phyloP scores from a whole-genome alignment of 768 basidiomycete genomes.

The Leucocoprinus sp. region DNA sequence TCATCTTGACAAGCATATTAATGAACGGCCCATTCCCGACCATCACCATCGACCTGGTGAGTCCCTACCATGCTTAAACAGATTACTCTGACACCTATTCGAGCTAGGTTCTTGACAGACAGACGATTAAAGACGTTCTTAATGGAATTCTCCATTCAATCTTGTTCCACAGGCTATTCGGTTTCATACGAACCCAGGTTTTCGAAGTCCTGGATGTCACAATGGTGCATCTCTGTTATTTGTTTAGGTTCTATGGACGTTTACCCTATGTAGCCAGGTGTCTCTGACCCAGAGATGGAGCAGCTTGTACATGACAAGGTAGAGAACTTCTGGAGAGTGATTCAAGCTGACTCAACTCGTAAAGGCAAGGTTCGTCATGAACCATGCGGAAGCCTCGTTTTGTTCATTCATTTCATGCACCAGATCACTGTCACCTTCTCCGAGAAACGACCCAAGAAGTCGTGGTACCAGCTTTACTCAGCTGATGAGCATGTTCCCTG shows the following conservation, averaged over 20 bases:
- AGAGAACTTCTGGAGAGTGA: slow-evolving; percentile 68
- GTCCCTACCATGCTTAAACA: neutral
- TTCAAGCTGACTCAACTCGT: slow-evolving; percentile 56
- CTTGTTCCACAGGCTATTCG: slow-evolving; percentile 78
- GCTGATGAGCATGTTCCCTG: slow-evolving; percentile 80
- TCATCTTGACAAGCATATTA: too few species aligned
- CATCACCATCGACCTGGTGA: slow-evolving; percentile 44
- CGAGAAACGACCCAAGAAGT: slow-evolving; percentile 69
- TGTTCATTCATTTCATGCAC: neutral
- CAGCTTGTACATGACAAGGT: slow-evolving; percentile 69
- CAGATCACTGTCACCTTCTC: slow-evolving; percentile 72
- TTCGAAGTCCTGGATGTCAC: slow-evolving; percentile 81
- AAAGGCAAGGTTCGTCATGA: slow-evolving; percentile 54
- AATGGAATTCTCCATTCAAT: slow-evolving; percentile 74
- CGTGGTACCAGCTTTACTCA: slow-evolving; percentile 65
- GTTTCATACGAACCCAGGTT: slow-evolving; percentile 65
- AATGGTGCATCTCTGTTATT: slow-evolving; percentile 39
- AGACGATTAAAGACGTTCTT: slow-evolving; percentile 65
- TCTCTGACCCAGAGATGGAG: slow-evolving; percentile 66
- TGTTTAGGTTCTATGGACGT: neutral
- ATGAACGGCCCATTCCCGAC: slow-evolving; percentile 27
- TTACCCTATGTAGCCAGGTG: slow-evolving; percentile 51
- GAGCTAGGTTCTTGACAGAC: slow-evolving; percentile 60
- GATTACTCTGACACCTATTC: slow-evolving; percentile 8
- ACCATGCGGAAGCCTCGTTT: neutral